phyloP scores from a whole-genome alignment of 768 basidiomycete genomes.

The Dictyophora rubrovolvata region DNA sequence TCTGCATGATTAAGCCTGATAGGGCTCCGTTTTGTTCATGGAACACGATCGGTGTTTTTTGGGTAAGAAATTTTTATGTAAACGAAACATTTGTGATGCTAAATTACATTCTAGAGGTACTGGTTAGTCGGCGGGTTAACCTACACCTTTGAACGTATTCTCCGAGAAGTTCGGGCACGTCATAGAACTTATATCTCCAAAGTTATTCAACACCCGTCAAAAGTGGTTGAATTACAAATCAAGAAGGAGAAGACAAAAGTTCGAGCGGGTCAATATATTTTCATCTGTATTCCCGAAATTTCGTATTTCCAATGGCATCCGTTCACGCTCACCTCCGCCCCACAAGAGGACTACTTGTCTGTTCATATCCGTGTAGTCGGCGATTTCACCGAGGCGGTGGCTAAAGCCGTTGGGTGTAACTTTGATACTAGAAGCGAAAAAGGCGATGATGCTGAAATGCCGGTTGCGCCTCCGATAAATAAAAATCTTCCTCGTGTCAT shows the following conservation, averaged over 20 bases:
- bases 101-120: slow-evolving; percentile 49
- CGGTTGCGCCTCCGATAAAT: slow-evolving; percentile 50
- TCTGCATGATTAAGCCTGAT: slow-evolving; percentile 94
- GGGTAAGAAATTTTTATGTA: slow-evolving; percentile 45
- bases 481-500: slow-evolving; percentile 80
- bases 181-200: slow-evolving; percentile 90
- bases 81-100: not conserved
- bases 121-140: slow-evolving; percentile 83
- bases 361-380: slow-evolving; percentile 90
- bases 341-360: slow-evolving; percentile 91
- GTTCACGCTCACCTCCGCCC: slow-evolving; percentile 90
- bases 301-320: slow-evolving; percentile 98
- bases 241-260: slow-evolving; percentile 87
- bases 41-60: slow-evolving; percentile 86
- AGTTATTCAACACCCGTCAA: slow-evolving; percentile 91
- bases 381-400: slow-evolving; percentile 79
- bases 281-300: slow-evolving; percentile 82
- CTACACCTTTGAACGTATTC: slow-evolving; percentile 79
- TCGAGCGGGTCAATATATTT: slow-evolving; percentile 88
- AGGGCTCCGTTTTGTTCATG: slow-evolving; percentile 78
- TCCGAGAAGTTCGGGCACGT: slow-evolving; percentile 85
- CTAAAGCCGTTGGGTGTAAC: slow-evolving; percentile 76
- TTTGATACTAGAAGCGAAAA: slow-evolving; percentile 48
- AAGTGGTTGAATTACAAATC: slow-evolving; percentile 92
- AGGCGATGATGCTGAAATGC: slow-evolving; percentile 41